Percentiles rank a stretch among this genome's conserved stretches.
phyloP scores from a whole-genome alignment of 1,284 basidiomycete genomes.

The Schizophyllum amplum region DNA sequence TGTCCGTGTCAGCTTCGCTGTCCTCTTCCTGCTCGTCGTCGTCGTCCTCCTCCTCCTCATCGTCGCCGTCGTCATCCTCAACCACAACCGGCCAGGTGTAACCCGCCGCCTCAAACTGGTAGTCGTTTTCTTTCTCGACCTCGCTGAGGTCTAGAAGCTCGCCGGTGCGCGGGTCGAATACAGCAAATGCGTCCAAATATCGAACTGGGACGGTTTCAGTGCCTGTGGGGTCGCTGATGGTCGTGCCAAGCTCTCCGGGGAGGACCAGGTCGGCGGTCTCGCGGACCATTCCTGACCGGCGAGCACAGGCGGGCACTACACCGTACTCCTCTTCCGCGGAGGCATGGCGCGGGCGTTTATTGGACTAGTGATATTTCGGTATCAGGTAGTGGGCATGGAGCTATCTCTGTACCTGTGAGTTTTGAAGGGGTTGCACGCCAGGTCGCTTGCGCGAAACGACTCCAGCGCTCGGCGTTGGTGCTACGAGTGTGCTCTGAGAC shows the following conservation, averaged over 20 bases:
- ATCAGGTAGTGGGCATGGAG: too few species aligned
- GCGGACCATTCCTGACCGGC: neutral
- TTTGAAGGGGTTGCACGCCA: too few species aligned
- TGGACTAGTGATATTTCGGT: too few species aligned
- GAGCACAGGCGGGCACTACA: neutral
- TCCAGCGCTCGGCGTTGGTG: too few species aligned
- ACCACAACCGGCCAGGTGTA: neutral
- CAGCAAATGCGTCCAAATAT: neutral
- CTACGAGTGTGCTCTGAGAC: neutral
- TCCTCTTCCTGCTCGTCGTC: neutral
- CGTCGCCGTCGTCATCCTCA: conserved; percentile 18
- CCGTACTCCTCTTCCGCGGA: too few species aligned
- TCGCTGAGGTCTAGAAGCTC: neutral
- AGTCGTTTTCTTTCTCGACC: neutral
- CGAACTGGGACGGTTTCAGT: neutral
- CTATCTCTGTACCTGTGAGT: too few species aligned
- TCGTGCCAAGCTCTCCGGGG: neutral
- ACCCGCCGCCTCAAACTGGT: neutral
- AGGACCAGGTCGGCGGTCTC: neutral
- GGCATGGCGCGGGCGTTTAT: too few species aligned
- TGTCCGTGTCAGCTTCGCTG: neutral
- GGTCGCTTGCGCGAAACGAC: too few species aligned
- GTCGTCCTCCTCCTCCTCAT: conserved; percentile 13
- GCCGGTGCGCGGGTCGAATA: neutral
- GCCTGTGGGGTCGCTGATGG: too few species aligned